These are phyloP conservation scores for Xylona heveae DNA, from an alignment of 495 filamentous ascomycete genomes.

Conservation along the genomic window DNA sequence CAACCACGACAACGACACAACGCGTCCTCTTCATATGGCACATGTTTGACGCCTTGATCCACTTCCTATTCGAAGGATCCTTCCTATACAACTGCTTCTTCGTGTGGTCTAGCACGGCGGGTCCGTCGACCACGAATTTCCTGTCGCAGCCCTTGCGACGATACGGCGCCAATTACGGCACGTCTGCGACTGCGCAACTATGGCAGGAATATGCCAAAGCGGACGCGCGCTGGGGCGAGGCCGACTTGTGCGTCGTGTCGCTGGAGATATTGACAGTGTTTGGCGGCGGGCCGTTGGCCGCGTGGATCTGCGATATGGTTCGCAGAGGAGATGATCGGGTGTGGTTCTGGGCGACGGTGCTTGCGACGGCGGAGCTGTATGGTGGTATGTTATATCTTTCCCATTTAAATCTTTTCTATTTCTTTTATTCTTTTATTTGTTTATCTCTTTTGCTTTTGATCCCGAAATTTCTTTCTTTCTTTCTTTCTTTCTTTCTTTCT, in stretches of 20 bases:
- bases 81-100: conserved; percentile 90
- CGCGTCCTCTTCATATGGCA: conserved; percentile 57
- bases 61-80: conserved; percentile 71
- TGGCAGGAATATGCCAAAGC: conserved; percentile 93
- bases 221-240: conserved; percentile 60
- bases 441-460: no score
- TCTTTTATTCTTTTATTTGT: conserved; percentile 1
- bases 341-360: conserved; percentile 46
- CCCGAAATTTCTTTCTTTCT: no score
- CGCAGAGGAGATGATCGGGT: conserved; percentile 31
- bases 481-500: no score
- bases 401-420: no score
- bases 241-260: conserved; percentile 57
- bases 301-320: conserved; percentile 48
- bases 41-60: conserved; percentile 74
- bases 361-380: conserved; percentile 90
- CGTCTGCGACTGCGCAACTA: conserved; percentile 38
- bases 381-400: conserved; percentile 31
- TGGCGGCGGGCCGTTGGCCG: conserved; percentile 48
- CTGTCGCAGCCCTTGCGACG: conserved; percentile 28
- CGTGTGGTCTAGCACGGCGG: conserved; percentile 4
- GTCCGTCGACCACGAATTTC: conserved; percentile 15
- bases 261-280: conserved; percentile 76
- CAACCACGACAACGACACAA: conserved; percentile 12
- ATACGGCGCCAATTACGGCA: conserved; percentile 55